Conservation (phyloP, 441 rosid species). For the Croton setiger region DNA sequence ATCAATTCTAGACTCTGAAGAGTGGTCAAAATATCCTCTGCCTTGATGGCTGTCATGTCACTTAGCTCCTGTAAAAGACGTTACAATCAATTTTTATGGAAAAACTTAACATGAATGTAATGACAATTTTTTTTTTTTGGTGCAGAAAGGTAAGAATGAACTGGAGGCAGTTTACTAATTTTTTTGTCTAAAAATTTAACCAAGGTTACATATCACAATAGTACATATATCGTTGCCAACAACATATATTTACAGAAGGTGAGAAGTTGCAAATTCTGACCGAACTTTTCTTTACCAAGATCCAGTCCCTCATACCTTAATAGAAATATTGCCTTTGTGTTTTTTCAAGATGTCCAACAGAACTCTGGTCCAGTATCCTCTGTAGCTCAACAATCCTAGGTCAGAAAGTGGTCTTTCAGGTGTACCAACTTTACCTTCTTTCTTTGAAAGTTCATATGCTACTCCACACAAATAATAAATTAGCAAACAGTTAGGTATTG, state of each 20-base stretch:
- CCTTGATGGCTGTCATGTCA: constrained; percentile 98
- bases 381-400: constrained; percentile 90
- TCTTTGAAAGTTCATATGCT: constrained; percentile 99
- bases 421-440: constrained; percentile 98
- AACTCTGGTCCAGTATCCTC: constrained; percentile 97
- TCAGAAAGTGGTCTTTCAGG: constrained; percentile 99
- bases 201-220: not conserved
- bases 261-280: not conserved
- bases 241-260: not conserved
- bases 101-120: not conserved
- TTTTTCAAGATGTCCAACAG: constrained; percentile 92
- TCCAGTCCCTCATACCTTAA: constrained; percentile 53
- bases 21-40: constrained; percentile 87
- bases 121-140: not conserved
- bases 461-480: constrained; percentile 22
- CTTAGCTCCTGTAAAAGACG: constrained; percentile 69
- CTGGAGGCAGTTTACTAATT: not conserved
- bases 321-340: constrained; percentile 97
- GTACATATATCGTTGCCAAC: not conserved
- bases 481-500: not conserved
- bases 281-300: not conserved
- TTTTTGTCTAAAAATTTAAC: not conserved
- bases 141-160: not conserved
- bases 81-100: not conserved
- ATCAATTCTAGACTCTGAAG: constrained; percentile 95